A percentile compares a stretch with the other conserved stretches of the same genome.
phyloP scores from a whole-genome alignment of 2,329 filamentous ascomycete genomes.

The Coniella lustricola region DNA sequence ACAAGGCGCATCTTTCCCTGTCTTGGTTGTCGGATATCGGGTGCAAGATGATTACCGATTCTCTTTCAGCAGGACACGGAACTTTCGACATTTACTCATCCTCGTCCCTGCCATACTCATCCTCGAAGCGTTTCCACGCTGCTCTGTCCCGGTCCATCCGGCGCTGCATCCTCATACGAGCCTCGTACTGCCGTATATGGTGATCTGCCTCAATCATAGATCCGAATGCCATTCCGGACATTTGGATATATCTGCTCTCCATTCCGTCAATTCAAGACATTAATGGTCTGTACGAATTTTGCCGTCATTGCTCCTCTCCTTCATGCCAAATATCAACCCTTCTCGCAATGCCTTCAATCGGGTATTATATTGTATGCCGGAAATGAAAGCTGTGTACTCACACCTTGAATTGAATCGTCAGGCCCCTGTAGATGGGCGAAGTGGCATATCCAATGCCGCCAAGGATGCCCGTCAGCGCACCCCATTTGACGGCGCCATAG shows the following conservation, averaged over 20 bases:
- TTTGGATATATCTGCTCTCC: conserved; percentile 62
- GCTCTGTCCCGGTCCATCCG: conserved; percentile 57
- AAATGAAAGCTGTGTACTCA: conserved; percentile 32
- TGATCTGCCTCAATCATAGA: conserved; percentile 70
- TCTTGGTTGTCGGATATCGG: too few species aligned
- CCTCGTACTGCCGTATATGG: conserved; percentile 60
- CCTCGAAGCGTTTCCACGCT: conserved; percentile 61
- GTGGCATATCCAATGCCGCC: conserved; percentile 55
- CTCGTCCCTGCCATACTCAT: conserved; percentile 45
- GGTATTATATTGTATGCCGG: too few species aligned
- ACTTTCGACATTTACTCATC: conserved; percentile 22
- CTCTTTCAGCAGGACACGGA: neutral
- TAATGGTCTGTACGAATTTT: too few species aligned
- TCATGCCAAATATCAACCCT: too few species aligned
- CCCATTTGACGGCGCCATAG: conserved; percentile 66
- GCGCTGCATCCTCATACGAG: conserved; percentile 56
- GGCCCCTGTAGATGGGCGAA: conserved; percentile 64
- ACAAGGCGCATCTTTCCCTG: conserved; percentile 10
- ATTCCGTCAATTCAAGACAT: too few species aligned
- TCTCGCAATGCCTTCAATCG: conserved; percentile 5
- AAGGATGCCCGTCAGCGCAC: conserved; percentile 54
- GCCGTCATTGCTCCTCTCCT: too few species aligned
- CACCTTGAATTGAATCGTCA: conserved; percentile 74
- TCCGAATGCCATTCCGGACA: conserved; percentile 79
- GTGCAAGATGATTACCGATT: neutral